A percentile compares a stretch with the other conserved stretches of the same genome.
phyloP scores from a whole-genome alignment of 306 rosid species.

The Acacia acuminata region DNA sequence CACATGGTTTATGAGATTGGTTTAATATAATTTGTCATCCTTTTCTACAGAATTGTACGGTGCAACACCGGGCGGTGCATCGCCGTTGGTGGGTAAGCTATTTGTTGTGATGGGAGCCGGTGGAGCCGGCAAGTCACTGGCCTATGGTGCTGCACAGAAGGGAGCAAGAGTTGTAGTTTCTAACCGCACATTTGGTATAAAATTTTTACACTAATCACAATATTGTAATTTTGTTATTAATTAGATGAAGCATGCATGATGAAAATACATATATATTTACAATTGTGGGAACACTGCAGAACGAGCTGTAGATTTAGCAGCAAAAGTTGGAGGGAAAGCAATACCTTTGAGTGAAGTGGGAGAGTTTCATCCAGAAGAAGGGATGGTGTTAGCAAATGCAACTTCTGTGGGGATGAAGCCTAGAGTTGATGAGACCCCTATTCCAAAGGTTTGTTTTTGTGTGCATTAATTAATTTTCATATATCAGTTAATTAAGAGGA shows the following conservation, averaged over 20 bases:
- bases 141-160: conserved; percentile 56
- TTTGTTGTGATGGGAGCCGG: conserved; percentile 57
- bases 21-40: neutral
- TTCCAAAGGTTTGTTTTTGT: conserved; percentile 39
- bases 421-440: conserved; percentile 43
- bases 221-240: neutral
- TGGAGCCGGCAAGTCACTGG: conserved; percentile 55
- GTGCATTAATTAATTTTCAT: neutral
- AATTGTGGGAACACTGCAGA: conserved; percentile 18
- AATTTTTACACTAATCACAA: neutral
- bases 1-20: neutral
- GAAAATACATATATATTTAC: too few relatives aligned
- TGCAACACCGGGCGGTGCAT: neutral
- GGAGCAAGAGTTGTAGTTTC: conserved; percentile 56
- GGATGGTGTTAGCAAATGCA: conserved; percentile 51
- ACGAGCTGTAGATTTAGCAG: conserved; percentile 48
- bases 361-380: conserved; percentile 45
- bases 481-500: neutral
- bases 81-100: conserved; percentile 41
- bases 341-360: conserved; percentile 41
- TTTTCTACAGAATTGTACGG: conserved; percentile 23
- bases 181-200: conserved; percentile 45
- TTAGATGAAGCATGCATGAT: neutral
- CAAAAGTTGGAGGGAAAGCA: conserved; percentile 50
- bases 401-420: conserved; percentile 59